Percentiles rank a stretch among this genome's conserved stretches.
Conservation (phyloP, 2,329 filamentous ascomycete genomes). For the Fusarium drepaniforme region DNA sequence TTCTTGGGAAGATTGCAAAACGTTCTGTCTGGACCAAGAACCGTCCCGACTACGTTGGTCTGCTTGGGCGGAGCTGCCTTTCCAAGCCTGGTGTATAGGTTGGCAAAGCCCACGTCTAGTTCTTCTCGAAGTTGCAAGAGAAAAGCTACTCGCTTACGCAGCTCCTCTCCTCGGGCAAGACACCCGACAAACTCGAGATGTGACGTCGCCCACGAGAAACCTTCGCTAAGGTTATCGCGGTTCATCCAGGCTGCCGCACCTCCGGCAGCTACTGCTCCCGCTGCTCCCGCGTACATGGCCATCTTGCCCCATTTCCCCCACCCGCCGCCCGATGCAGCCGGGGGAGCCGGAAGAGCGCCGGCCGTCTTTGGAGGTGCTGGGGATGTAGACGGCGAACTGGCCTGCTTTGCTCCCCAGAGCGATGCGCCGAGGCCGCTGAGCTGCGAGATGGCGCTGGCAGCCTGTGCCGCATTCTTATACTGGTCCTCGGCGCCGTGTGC, state of each 20-base stretch:
- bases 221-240: slow-evolving; percentile 81
- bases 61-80: slow-evolving; percentile 69
- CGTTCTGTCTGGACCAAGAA: slow-evolving; percentile 80
- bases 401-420: slow-evolving; percentile 69
- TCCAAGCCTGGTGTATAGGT: slow-evolving; percentile 89
- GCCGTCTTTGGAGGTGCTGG: slow-evolving; percentile 38
- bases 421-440: slow-evolving; percentile 74
- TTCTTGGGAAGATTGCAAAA: slow-evolving; percentile 86
- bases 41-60: slow-evolving; percentile 65
- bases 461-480: slow-evolving; percentile 76
- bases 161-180: slow-evolving; percentile 84
- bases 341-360: slow-evolving; percentile 47
- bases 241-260: slow-evolving; percentile 89
- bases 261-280: slow-evolving; percentile 83
- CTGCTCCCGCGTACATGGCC: slow-evolving; percentile 88
- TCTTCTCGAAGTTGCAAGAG: slow-evolving; percentile 75
- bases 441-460: slow-evolving; percentile 77
- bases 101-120: slow-evolving; percentile 81
- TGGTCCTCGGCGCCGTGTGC: slow-evolving; percentile 89
- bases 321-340: slow-evolving; percentile 39
- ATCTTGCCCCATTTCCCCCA: slow-evolving; percentile 90
- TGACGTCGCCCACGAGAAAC: slow-evolving; percentile 85
- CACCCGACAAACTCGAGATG: slow-evolving; percentile 96
- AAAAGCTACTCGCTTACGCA: slow-evolving; percentile 78
- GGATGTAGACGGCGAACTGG: slow-evolving; percentile 41